These are phyloP conservation scores for Acanthamoeba culbertsoni DNA, from an alignment of 208 protist species.

Conservation along the genomic window DNA sequence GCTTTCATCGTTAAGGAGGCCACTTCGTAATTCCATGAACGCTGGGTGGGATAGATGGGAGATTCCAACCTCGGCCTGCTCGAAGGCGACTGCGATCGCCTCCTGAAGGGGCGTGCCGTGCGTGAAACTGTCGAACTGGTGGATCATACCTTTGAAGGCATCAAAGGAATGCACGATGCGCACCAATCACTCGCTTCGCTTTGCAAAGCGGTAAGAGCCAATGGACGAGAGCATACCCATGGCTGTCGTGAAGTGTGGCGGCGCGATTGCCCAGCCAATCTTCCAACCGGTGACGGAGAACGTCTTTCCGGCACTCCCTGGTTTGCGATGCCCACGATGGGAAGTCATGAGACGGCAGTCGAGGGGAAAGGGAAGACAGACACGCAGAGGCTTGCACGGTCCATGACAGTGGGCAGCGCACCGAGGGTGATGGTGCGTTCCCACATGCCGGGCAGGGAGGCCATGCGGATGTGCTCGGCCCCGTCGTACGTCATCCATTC, in stretches of 20 bases:
- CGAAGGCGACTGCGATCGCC: constrained; percentile 83
- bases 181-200: not conserved
- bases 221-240: not conserved
- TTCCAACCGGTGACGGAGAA: constrained; percentile 93
- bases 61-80: constrained; percentile 61
- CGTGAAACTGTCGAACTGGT: constrained; percentile 89
- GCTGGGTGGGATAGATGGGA: constrained; percentile 35
- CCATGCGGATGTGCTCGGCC: constrained; percentile 54
- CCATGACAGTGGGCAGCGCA: not conserved
- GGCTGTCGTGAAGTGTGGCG: constrained; percentile 18
- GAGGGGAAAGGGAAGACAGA: not conserved
- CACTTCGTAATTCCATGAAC: not conserved
- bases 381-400: not conserved
- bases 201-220: not conserved
- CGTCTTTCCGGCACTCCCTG: constrained; percentile 86
- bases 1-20: too few species aligned
- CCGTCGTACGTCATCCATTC: constrained; percentile 88
- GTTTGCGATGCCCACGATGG: not conserved
- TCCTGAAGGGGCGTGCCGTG: constrained; percentile 89
- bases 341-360: not conserved
- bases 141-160: constrained; percentile 51
- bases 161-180: not conserved
- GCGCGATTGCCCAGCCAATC: constrained; percentile 87
- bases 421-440: constrained; percentile 91
- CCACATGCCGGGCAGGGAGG: constrained; percentile 84